These are phyloP conservation scores for Boeremia exigua DNA, from an alignment of 2,329 filamentous ascomycete species.

Conservation along the genomic window DNA sequence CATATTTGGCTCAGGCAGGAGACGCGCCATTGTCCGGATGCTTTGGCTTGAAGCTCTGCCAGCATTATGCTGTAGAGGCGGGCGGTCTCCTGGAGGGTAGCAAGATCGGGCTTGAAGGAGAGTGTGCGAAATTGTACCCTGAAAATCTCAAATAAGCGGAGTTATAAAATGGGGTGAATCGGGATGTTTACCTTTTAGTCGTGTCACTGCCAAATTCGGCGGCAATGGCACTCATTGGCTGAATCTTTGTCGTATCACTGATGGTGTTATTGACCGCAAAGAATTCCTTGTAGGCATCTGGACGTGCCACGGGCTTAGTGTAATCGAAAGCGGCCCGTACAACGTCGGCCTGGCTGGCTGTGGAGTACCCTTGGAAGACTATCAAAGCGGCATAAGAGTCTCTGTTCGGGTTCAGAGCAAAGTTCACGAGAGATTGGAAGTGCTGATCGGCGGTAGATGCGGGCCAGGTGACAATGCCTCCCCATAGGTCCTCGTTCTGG, in stretches of 20 bases:
- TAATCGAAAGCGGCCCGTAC: slow-evolving; percentile 22
- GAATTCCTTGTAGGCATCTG: slow-evolving; percentile 26
- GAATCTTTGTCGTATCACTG: slow-evolving; percentile 25
- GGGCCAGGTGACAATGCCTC: slow-evolving; percentile 19
- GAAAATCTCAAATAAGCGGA: not conserved
- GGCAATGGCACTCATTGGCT: slow-evolving; percentile 20
- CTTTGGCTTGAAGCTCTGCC: slow-evolving; percentile 32
- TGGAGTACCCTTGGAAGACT: slow-evolving; percentile 20
- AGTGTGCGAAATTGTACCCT: slow-evolving; percentile 26
- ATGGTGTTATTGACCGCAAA: slow-evolving; percentile 21
- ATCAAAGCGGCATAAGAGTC: slow-evolving; percentile 20
- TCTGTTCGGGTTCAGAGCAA: slow-evolving; percentile 10
- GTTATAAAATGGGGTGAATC: not conserved
- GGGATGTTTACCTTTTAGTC: slow-evolving; percentile 4
- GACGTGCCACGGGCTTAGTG: slow-evolving; percentile 19
- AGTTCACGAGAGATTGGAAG: slow-evolving; percentile 18
- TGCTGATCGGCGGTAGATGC: slow-evolving; percentile 17
- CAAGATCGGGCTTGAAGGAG: slow-evolving; percentile 32
- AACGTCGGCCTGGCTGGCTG: slow-evolving; percentile 17
- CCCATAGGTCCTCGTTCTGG: slow-evolving; percentile 22
- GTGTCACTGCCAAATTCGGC: slow-evolving; percentile 22
- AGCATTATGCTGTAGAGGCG: slow-evolving; percentile 37
- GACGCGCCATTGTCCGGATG: slow-evolving; percentile 28
- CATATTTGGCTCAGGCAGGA: slow-evolving; percentile 19
- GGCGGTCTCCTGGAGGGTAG: slow-evolving; percentile 20